Conservation (phyloP, 1,284 basidiomycete species). For the Fomitopsis palustris region DNA sequence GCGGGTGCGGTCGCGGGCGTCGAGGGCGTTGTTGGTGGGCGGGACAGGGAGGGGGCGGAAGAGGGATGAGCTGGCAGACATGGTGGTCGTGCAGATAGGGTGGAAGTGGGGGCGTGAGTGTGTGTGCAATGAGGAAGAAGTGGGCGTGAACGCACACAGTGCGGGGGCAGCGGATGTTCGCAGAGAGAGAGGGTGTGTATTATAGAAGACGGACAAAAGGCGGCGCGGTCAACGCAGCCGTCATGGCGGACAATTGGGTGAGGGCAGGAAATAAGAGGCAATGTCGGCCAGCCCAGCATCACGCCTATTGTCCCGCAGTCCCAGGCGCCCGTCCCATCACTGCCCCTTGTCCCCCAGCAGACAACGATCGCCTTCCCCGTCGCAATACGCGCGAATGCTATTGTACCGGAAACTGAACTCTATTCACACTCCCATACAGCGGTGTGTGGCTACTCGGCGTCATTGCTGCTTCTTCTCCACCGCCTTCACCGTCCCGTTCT, state of each 20-base stretch:
- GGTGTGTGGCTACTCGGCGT: background rate
- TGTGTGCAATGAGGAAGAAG: no score
- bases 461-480: conserved; percentile 4
- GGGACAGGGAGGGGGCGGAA: conserved; percentile 16
- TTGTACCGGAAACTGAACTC: background rate
- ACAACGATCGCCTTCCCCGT: background rate
- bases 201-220: conserved; percentile 3
- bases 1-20: conserved; percentile 44
- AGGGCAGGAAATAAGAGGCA: background rate
- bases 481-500: background rate
- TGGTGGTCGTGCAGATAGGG: background rate
- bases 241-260: background rate
- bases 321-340: background rate
- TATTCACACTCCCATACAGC: background rate
- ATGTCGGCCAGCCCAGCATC: background rate
- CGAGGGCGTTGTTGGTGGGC: conserved; percentile 47
- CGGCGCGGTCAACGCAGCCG: background rate
- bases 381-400: background rate
- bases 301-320: background rate
- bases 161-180: background rate
- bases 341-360: background rate
- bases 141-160: background rate
- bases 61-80: background rate
- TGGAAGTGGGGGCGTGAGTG: background rate
- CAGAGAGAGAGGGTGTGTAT: background rate